Evolutionary conservation across 2,329 filamentous ascomycete species (phyloP), one percentile per base, ranked within the genome.

Genomic region (Curvularia lunata): DNA sequence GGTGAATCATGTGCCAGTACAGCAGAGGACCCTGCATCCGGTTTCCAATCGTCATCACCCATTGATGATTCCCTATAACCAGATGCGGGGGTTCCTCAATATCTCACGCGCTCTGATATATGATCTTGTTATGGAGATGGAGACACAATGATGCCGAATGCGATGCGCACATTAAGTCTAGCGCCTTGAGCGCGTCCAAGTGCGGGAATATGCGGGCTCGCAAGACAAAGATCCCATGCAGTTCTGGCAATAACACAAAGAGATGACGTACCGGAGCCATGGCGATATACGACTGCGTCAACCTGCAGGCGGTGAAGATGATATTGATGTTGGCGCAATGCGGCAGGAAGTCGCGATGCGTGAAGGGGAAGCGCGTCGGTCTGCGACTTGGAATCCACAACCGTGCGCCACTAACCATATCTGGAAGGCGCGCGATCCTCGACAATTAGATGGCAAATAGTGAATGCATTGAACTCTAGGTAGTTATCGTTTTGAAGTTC

Each of bases 181-280:
- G 58, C 51, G 27, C 16, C 42, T 48, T 48, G 52, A 50, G 59
- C 56, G 56, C 30, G 43, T 57, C 38, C 41, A 48, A 38, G 34
- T 41, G 32, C 5, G 27, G 25, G 27, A 30, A 41, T 25, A 21
- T 18, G 32, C 32, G 42, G 34, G 42, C 40, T 53, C 30, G 52
- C 38, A 52, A 47, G 21, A 52, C 48, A 23, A 52, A 40, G 40
- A 1, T 34, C 27, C 32, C 28, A 52, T 52, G 53, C 50, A 54
- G 5, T 18, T 23, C 43, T 19, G 38, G 30, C 49, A 54, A 30
- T 5, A 41, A 49, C 21, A 8, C 19, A 42, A 19, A 18, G 47
- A 46, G 12, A 52, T 54, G 50, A 75, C 73, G 59, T 74, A 75
- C 73, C 62, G 72, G 69, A 68, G 73, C 72, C 73, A 75, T 75